Evolutionary conservation across 805 yeast species (phyloP).

Genomic region (Suhomyces faveliae): DNA sequence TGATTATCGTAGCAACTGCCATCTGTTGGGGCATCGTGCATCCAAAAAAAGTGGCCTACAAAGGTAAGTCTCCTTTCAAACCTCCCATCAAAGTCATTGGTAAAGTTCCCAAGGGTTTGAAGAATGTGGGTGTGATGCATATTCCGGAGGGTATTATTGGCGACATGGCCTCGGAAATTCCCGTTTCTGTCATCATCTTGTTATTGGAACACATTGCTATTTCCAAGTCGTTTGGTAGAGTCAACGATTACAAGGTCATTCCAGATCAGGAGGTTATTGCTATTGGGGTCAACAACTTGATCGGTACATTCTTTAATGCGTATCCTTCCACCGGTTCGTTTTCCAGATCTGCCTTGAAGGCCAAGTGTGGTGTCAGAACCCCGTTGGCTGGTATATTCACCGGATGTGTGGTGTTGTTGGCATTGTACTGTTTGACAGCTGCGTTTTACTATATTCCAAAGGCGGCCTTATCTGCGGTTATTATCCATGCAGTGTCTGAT

Average conservation of each 20-base stretch:
- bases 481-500: slow-evolving; percentile 91
- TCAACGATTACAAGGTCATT: slow-evolving; percentile 84
- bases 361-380: slow-evolving; percentile 93
- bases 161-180: slow-evolving; percentile 72
- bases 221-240: slow-evolving; percentile 88
- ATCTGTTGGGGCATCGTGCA: slow-evolving; percentile 77
- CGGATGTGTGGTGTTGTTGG: slow-evolving; percentile 83
- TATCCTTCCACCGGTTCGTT: slow-evolving; percentile 97
- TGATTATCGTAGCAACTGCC: slow-evolving; percentile 77
- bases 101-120: slow-evolving; percentile 77
- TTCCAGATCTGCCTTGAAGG: slow-evolving; percentile 89
- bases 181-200: slow-evolving; percentile 80
- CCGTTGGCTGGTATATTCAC: slow-evolving; percentile 91
- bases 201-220: slow-evolving; percentile 91
- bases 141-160: slow-evolving; percentile 58
- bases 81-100: slow-evolving; percentile 65
- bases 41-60: slow-evolving; percentile 33
- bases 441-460: slow-evolving; percentile 89
- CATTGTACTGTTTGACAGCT: slow-evolving; percentile 77
- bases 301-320: slow-evolving; percentile 90
- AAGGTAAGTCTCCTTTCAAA: slow-evolving; percentile 34
- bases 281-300: slow-evolving; percentile 84
- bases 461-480: slow-evolving; percentile 82
- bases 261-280: slow-evolving; percentile 95
- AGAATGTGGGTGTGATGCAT: slow-evolving; percentile 69